These are phyloP conservation scores for Bothriochloa decipiens DNA, from an alignment of 176 grass and related monocot genomes.

Conservation along the genomic window DNA sequence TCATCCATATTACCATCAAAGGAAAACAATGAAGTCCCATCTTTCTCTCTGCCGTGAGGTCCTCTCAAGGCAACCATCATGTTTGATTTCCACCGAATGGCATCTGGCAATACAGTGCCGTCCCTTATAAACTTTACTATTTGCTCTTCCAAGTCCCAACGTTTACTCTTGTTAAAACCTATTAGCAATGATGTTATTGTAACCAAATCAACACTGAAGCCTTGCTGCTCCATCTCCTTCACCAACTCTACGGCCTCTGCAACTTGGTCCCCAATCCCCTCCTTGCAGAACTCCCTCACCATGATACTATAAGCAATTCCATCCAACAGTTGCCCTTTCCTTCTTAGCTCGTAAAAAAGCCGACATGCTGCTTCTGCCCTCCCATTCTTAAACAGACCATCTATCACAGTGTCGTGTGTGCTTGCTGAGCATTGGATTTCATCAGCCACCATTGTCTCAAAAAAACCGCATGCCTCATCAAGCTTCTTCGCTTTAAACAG, in stretches of 20 bases:
- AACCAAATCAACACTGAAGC: conserved; percentile 83
- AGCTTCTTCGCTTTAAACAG: conserved; percentile 90
- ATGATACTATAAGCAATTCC: conserved; percentile 88
- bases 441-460: conserved; percentile 82
- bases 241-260: conserved; percentile 74
- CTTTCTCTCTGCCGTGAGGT: conserved; percentile 72
- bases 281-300: conserved; percentile 74
- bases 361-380: conserved; percentile 69
- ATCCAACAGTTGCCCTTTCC: conserved; percentile 79
- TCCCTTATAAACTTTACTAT: conserved; percentile 81
- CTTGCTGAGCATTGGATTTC: conserved; percentile 69
- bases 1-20: conserved; percentile 66
- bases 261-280: conserved; percentile 54
- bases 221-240: conserved; percentile 83
- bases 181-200: conserved; percentile 83
- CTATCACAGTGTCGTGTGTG: conserved; percentile 80
- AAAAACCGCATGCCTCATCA: conserved; percentile 74
- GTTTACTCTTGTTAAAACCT: conserved; percentile 68
- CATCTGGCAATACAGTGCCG: conserved; percentile 55
- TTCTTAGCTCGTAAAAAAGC: conserved; percentile 79
- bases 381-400: conserved; percentile 86
- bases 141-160: conserved; percentile 73
- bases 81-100: conserved; percentile 76
- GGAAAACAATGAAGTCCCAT: conserved; percentile 67
- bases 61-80: conserved; percentile 71